These are phyloP conservation scores for Stentor coeruleus DNA, from an alignment of 73 alveolate species.

Conservation along the genomic window DNA sequence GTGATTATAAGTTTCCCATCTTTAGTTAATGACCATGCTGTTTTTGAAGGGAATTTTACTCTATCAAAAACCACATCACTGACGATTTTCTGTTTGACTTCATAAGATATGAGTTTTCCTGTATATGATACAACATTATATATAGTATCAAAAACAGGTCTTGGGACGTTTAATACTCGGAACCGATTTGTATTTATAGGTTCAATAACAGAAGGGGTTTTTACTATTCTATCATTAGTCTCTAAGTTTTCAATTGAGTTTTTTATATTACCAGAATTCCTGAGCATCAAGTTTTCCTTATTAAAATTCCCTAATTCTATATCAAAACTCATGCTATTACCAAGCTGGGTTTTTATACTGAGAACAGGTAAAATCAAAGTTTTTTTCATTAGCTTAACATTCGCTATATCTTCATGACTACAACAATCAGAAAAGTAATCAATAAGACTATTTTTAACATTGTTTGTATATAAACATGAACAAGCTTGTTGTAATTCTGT, in stretches of 20 bases:
- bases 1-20: slow-evolving; percentile 12
- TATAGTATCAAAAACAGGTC: too few relatives aligned
- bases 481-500: too few relatives aligned
- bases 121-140: background rate
- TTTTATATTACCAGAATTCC: too few relatives aligned
- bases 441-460: background rate
- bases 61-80: background rate
- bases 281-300: background rate
- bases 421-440: background rate
- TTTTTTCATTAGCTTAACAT: background rate
- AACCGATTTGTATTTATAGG: background rate
- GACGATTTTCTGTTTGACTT: background rate
- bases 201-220: background rate
- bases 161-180: background rate
- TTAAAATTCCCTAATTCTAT: background rate
- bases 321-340: too few relatives aligned
- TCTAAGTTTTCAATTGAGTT: too few relatives aligned
- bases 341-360: background rate
- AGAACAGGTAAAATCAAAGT: background rate
- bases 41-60: background rate
- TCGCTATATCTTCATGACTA: background rate
- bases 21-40: slow-evolving; percentile 2
- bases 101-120: background rate
- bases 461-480: too few relatives aligned
- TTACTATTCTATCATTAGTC: too few relatives aligned